Evolutionary conservation across 768 basidiomycete species (phyloP), one percentile per base, ranked within the genome.

Genomic region (Pleurotus eryngii): DNA sequence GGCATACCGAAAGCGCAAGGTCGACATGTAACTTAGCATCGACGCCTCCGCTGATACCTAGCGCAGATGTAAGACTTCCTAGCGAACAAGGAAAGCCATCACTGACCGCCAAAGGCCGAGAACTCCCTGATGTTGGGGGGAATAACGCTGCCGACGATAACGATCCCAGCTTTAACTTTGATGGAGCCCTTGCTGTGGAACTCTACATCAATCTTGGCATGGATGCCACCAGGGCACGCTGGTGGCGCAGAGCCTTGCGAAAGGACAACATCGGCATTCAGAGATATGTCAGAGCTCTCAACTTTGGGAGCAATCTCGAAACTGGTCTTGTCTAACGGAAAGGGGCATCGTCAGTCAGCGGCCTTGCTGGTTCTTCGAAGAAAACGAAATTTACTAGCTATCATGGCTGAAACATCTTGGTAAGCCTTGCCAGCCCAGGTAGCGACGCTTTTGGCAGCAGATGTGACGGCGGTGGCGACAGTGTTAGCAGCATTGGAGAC

Each of bases 121-220:
- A 72, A 66, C 8, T 70, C 63, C n/a, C 39, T 54, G 27, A 74
- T 54, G 0, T 62, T 60, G 5, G 72, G 72, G 3, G 77, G 77
- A 26, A 74, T 38, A 9, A 63, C 55, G 4, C 50, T 55, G 30
- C 62, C 62, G 17, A 60, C 72, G 46, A 68, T 54, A 20, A 37
- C 18, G 3, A 69, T 61, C 9, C 69, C 59, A 3, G 66, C 69
- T 37, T 70, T 65, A 14, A 67, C 70, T 46, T 61, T 64, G 17
- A 65, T 64, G 3, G 51, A 54, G 14, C 51, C 51, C 17, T 54
- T 26, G 51, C 51, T 54, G 39, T 54, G 17, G 18, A 42, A n/a
- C 18, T 42, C 22, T 1, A 54, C 24, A 26, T 54, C 18, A 11
- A 42, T 12, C 7, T 24, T 54, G 3, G 51, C 26, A n/a, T 54